These are phyloP conservation scores for Rhynchosporium secalis DNA, from an alignment of 2,329 filamentous ascomycete species.

Conservation along the genomic window DNA sequence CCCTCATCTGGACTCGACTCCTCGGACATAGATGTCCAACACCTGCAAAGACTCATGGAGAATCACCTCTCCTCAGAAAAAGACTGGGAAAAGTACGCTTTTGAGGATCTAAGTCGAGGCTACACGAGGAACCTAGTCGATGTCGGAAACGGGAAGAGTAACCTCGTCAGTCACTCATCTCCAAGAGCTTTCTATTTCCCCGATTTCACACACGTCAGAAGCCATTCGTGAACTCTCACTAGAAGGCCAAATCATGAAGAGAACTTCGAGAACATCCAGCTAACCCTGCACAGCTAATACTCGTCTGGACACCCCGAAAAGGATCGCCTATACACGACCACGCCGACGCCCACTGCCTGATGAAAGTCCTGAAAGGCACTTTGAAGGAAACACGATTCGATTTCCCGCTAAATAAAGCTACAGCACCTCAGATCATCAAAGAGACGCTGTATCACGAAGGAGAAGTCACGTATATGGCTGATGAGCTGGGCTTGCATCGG, in stretches of 20 bases:
- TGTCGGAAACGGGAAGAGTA: conserved; percentile 73
- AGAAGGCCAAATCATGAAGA: no score
- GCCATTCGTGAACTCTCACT: no score
- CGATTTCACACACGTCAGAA: no score
- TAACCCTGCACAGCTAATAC: conserved; percentile 83
- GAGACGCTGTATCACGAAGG: conserved; percentile 69
- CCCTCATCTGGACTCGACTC: conserved; percentile 80
- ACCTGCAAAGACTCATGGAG: conserved; percentile 72
- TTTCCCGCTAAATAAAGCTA: conserved; percentile 57
- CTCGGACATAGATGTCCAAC: conserved; percentile 73
- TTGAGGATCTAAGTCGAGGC: conserved; percentile 65
- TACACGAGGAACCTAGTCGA: conserved; percentile 92
- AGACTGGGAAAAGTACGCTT: conserved; percentile 75
- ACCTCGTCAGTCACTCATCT: conserved; percentile 45
- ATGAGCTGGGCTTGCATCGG: conserved; percentile 82
- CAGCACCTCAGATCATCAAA: conserved; percentile 63
- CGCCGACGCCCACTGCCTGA: conserved; percentile 85
- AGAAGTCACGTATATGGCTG: conserved; percentile 86
- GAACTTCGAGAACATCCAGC: conserved; percentile 52
- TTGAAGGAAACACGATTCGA: conserved; percentile 80
- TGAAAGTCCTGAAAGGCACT: conserved; percentile 78
- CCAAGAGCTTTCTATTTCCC: no score
- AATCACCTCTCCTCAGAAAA: conserved; percentile 66
- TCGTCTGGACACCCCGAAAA: conserved; percentile 86
- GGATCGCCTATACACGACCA: conserved; percentile 85